These are phyloP conservation scores for Corylus heterophylla DNA, from an alignment of 306 rosid species.

Conservation along the genomic window DNA sequence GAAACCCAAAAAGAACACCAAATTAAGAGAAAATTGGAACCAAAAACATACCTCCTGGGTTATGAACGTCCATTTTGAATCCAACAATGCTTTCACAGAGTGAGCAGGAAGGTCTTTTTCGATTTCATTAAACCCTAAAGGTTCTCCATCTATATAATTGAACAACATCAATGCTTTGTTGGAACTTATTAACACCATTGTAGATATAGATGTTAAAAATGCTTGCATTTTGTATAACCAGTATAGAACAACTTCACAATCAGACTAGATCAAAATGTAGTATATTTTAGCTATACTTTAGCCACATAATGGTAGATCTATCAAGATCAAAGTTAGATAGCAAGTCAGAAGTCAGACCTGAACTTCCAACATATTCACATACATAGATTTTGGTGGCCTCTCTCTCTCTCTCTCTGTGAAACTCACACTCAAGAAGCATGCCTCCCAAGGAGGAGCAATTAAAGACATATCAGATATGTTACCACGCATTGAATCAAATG, in stretches of 20 bases:
- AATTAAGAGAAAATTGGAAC: background rate
- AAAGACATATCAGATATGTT: no score
- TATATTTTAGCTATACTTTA: no score
- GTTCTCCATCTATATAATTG: conserved; percentile 61
- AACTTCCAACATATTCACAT: no score
- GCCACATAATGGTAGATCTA: no score
- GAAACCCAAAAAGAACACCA: background rate
- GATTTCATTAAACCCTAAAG: conserved; percentile 53
- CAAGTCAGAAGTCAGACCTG: no score
- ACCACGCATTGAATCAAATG: no score
- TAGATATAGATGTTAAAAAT: background rate
- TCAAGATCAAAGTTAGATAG: no score
- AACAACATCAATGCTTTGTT: no score
- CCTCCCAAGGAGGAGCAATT: no score
- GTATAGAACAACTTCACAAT: background rate
- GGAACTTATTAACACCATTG: background rate
- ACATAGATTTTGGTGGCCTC: no score
- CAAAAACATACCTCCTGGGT: conserved; percentile 62
- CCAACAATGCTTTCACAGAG: conserved; percentile 52
- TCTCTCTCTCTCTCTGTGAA: no score
- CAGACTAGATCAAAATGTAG: background rate
- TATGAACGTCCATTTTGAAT: conserved; percentile 87
- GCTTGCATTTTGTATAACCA: background rate
- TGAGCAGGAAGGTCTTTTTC: conserved; percentile 63
- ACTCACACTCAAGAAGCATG: no score